phyloP scores from a whole-genome alignment of 331 rosid genomes.

The Malus hybrid region DNA sequence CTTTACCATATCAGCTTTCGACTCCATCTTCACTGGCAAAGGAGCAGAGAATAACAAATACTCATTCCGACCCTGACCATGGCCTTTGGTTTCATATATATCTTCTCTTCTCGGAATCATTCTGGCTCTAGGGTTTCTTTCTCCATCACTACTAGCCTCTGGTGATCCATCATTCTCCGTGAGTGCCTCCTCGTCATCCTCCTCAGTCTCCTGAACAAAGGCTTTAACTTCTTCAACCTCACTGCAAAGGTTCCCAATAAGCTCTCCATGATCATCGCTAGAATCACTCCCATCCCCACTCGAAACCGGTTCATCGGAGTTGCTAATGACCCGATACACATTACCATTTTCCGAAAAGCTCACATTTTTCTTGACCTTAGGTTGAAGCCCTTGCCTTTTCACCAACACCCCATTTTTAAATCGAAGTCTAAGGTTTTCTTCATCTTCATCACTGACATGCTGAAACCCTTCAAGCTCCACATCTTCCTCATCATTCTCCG shows the following conservation, averaged over 20 bases:
- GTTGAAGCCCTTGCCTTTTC: conserved; percentile 31
- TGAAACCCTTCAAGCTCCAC: conserved; percentile 38
- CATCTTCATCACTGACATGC: conserved; percentile 29
- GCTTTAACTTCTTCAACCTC: conserved; percentile 44
- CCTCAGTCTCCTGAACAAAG: conserved; percentile 40
- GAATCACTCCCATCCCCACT: conserved; percentile 49
- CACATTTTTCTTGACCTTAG: conserved; percentile 68
- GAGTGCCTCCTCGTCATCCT: conserved; percentile 42
- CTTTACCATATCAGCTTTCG: conserved; percentile 39
- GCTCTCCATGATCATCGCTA: conserved; percentile 52
- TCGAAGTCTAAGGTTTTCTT: conserved; percentile 19
- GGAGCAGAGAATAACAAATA: conserved; percentile 61
- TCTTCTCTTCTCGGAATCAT: conserved; percentile 18
- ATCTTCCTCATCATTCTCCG: conserved; percentile 37
- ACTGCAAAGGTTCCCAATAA: conserved; percentile 25
- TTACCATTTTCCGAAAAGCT: conserved; percentile 65
- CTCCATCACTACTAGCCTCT: conserved; percentile 44
- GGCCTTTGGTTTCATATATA: conserved; percentile 19
- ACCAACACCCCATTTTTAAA: conserved; percentile 27
- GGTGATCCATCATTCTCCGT: conserved; percentile 27
- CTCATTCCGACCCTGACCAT: conserved; percentile 18
- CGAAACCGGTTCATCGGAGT: conserved; percentile 21
- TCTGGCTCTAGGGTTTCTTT: conserved; percentile 26
- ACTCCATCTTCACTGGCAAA: conserved; percentile 77
- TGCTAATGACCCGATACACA: conserved; percentile 35